phyloP scores from a whole-genome alignment of 2,329 filamentous ascomycete genomes.

The Elsinoe arachidis region DNA sequence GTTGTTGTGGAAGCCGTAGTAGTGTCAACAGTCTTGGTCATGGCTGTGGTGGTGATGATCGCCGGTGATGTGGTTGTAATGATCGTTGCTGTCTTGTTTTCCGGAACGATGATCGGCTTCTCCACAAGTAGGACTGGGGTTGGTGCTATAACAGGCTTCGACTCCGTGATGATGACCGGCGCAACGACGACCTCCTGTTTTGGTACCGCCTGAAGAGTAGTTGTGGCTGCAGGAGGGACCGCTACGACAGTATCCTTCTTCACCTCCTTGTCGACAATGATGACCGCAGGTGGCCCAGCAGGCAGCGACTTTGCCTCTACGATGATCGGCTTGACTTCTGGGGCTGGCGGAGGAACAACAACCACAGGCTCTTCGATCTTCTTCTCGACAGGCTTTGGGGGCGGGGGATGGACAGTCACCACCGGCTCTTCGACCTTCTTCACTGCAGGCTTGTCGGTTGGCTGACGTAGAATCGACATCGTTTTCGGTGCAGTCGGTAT shows the following conservation, averaged over 20 bases:
- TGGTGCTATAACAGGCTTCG: neutral
- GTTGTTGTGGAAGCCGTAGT: neutral
- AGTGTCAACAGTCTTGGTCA: neutral
- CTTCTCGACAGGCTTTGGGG: neutral
- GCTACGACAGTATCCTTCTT: neutral
- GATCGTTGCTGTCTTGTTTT: constrained; percentile 12
- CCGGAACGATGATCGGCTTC: constrained; percentile 3
- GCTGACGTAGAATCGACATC: neutral
- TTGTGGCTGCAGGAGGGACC: neutral
- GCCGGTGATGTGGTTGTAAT: constrained; percentile 7
- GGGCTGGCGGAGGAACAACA: neutral
- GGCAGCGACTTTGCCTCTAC: constrained; percentile 5
- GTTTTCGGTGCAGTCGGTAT: neutral
- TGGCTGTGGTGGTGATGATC: constrained; percentile 3
- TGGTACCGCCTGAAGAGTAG: neutral
- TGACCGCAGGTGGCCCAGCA: constrained; percentile 6
- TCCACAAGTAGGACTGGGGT: constrained; percentile 1
- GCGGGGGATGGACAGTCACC: neutral
- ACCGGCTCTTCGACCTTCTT: neutral
- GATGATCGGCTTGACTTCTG: constrained; percentile 6
- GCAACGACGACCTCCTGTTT: constrained; percentile 8
- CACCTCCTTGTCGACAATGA: constrained; percentile 5
- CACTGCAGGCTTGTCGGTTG: neutral
- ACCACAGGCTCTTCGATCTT: neutral
- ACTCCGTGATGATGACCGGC: constrained; percentile 3